A percentile compares a stretch with the other conserved stretches of the same genome.
phyloP scores from a whole-genome alignment of 2,329 filamentous ascomycete species.

The Ophiosphaerella narmari region DNA sequence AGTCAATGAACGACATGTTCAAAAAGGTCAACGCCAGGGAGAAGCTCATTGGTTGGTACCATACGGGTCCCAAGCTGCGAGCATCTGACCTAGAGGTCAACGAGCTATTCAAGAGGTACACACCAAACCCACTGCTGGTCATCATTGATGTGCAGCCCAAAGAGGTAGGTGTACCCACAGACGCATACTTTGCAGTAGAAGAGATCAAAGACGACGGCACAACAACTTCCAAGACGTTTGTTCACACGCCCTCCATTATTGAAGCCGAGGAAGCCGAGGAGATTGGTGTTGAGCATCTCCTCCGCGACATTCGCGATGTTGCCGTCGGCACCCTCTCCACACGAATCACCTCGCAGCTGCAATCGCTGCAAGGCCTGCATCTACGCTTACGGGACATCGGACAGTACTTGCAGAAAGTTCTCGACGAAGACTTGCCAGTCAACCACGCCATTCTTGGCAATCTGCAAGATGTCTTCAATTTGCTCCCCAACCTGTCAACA shows the following conservation, averaged over 20 bases:
- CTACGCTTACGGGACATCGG: slow-evolving; percentile 94
- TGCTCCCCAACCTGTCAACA: slow-evolving; percentile 92
- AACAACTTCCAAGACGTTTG: slow-evolving; percentile 94
- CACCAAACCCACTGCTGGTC: slow-evolving; percentile 90
- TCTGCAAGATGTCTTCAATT: slow-evolving; percentile 99
- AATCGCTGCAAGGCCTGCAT: slow-evolving; percentile 95
- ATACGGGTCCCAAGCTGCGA: slow-evolving; percentile 94
- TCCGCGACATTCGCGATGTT: slow-evolving; percentile 97
- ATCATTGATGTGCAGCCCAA: slow-evolving; percentile 99
- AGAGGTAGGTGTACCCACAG: slow-evolving; percentile 94
- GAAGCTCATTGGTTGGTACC: slow-evolving; percentile 99
- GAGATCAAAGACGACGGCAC: slow-evolving; percentile 99
- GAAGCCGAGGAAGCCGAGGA: slow-evolving; percentile 99
- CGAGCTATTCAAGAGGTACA: slow-evolving; percentile 99
- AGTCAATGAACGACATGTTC: slow-evolving; percentile 99
- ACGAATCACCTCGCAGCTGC: slow-evolving; percentile 94
- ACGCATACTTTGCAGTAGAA: slow-evolving; percentile 98
- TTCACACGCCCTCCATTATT: slow-evolving; percentile 97
- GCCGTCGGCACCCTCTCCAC: slow-evolving; percentile 96
- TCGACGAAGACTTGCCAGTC: slow-evolving; percentile 88
- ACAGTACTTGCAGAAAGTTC: slow-evolving; percentile 92
- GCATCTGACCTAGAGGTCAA: slow-evolving; percentile 99
- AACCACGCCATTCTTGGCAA: slow-evolving; percentile 98
- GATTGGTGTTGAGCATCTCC: slow-evolving; percentile 96
- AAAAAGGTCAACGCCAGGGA: slow-evolving; percentile 99